Conservation (phyloP, 1,139 yeast genomes). For the Kodamaea fungicola region DNA sequence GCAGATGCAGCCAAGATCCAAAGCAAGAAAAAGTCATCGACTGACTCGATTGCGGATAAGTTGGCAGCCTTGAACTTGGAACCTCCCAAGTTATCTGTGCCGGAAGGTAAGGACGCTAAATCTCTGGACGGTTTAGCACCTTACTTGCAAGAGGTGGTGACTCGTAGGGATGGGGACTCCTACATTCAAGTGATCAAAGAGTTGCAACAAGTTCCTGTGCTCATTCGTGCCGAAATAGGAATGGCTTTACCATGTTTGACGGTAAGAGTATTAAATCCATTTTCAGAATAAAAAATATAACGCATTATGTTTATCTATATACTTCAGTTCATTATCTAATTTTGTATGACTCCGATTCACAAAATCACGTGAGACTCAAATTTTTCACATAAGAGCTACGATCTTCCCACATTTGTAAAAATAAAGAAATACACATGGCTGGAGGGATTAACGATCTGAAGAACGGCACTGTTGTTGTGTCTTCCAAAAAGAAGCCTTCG, state of each 20-base stretch:
- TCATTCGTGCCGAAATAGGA: constrained; percentile 88
- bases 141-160: constrained; percentile 52
- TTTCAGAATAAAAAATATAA: constrained; percentile 23
- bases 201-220: constrained; percentile 74
- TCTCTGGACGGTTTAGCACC: constrained; percentile 46
- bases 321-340: neutral
- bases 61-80: constrained; percentile 48
- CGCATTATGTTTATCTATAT: neutral
- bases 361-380: constrained; percentile 8
- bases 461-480: constrained; percentile 6
- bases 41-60: constrained; percentile 44
- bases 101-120: constrained; percentile 16
- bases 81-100: constrained; percentile 50
- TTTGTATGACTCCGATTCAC: constrained; percentile 1
- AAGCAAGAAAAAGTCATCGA: constrained; percentile 32
- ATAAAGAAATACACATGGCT: too few species aligned
- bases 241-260: constrained; percentile 95
- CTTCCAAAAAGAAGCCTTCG: constrained; percentile 75
- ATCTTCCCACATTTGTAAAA: too few species aligned
- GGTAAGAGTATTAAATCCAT: constrained; percentile 91
- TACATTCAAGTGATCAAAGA: constrained; percentile 77
- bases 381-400: constrained; percentile 4
- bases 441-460: too few species aligned
- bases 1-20: constrained; percentile 64
- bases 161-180: constrained; percentile 60